Base-by-base conservation (phyloP, 345 rosid genomes). In the Linum lewisii region DNA sequence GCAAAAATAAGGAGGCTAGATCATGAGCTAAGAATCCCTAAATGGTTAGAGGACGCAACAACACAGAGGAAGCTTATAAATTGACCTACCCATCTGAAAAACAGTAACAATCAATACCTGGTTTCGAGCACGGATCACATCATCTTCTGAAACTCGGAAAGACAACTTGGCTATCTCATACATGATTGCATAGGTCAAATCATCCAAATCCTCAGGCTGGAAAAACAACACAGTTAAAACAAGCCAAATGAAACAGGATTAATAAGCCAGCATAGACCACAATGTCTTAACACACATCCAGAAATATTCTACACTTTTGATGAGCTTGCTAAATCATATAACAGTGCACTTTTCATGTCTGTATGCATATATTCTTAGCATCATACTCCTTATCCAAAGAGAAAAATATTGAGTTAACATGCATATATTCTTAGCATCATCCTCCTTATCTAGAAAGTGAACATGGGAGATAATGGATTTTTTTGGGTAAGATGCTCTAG, bases 161-260 rank as follows among this genome's bases (percentile, higher is more conserved):
- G 82, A 82, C 65, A 94, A 64, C 79, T 94, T 90, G 60, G 96
- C 63, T 22, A 76, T 77, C 79, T 87, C 96, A 14, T 84, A 23
- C 99, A 90, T 94, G 44, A 94, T 94, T 57, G 95, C 97, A 77
- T 83, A 87, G 38, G 93, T 85, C 72, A 94, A 82, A 78, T 94
- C 99, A 79, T 85, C 95, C 70, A 90, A 78, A 70, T 87, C 77
- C 72, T 90, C 90, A 19, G 86, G 77, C 94, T 86, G 84, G 54
- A 71, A 76, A 53, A 25, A 63, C 10, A 52, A 52, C 14, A 52
- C 11, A 38, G 2, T 15, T 38, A 38, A 38, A 38, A 38, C 2
- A 52, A 52, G 24, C 5, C 24, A 20, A 52, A 16, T 23, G 24
- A 21, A 52, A 14, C 21, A 10, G 19, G 19, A 21, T 20, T 10